Evolutionary conservation across 805 yeast genomes (phyloP).

Genomic region (Wickerhamomyces silvicola): DNA sequence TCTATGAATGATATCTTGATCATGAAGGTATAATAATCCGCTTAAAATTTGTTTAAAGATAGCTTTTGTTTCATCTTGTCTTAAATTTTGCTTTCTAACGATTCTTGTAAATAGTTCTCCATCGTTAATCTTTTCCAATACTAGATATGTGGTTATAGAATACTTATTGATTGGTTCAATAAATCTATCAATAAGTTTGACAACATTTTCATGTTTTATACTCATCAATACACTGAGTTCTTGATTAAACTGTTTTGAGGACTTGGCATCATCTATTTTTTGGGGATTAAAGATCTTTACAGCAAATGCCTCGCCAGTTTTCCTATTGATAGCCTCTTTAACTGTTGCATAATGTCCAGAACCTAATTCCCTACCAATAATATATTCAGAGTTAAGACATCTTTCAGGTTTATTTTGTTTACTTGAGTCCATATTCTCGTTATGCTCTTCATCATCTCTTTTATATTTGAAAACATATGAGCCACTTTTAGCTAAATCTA

Average conservation of each 20-base stretch:
- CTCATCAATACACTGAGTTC: constrained; percentile 62
- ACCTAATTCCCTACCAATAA: constrained; percentile 53
- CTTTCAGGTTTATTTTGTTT: constrained; percentile 8
- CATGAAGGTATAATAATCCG: constrained; percentile 64
- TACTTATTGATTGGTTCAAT: constrained; percentile 45
- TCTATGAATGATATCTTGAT: constrained; percentile 64
- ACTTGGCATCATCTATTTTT: constrained; percentile 32
- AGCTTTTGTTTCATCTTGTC: constrained; percentile 56
- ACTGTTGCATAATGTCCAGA: constrained; percentile 82
- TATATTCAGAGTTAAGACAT: constrained; percentile 49
- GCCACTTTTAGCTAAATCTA: constrained; percentile 51
- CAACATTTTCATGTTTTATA: constrained; percentile 66
- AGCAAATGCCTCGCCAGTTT: constrained; percentile 57
- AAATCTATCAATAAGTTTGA: constrained; percentile 53
- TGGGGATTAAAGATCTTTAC: constrained; percentile 69
- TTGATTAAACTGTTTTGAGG: constrained; percentile 44
- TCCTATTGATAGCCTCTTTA: constrained; percentile 55
- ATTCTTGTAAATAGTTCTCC: constrained; percentile 75
- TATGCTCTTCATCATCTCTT: constrained; percentile 10
- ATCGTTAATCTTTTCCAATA: constrained; percentile 64
- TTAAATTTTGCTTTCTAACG: constrained; percentile 52
- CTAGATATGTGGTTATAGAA: constrained; percentile 46
- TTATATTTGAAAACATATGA: constrained; percentile 42
- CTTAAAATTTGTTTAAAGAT: constrained; percentile 58
- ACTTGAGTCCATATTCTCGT: constrained; percentile 11